Evolutionary conservation across 352 stramenopile species (phyloP).

Genomic region (Blastocystis sp.): DNA sequence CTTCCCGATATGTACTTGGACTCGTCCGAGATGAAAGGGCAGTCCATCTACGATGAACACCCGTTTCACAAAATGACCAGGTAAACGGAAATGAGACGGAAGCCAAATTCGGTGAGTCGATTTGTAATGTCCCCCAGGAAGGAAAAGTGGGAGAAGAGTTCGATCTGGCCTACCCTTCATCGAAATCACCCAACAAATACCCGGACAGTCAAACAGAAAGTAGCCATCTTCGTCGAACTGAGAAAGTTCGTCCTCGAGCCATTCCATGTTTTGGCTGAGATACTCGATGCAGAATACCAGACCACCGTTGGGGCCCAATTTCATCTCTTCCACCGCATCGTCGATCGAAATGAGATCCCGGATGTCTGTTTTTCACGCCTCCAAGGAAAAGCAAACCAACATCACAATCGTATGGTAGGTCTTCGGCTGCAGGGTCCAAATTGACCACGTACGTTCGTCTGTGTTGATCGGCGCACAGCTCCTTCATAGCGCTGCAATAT

Average conservation of each 20-base stretch:
- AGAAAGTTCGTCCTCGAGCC: slow-evolving; percentile 86
- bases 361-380: slow-evolving; percentile 74
- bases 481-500: slow-evolving; percentile 88
- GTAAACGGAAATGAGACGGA: slow-evolving; percentile 78
- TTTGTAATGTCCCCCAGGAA: slow-evolving; percentile 47
- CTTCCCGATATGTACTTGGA: slow-evolving; percentile 95
- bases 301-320: slow-evolving; percentile 93
- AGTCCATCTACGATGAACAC: slow-evolving; percentile 78
- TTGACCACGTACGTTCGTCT: slow-evolving; percentile 75
- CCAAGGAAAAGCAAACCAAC: background rate
- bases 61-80: slow-evolving; percentile 80
- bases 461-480: slow-evolving; percentile 81
- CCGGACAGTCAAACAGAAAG: slow-evolving; percentile 96
- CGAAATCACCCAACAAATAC: slow-evolving; percentile 73
- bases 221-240: slow-evolving; percentile 89
- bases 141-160: slow-evolving; percentile 83
- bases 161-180: slow-evolving; percentile 79
- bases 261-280: slow-evolving; percentile 86
- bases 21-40: slow-evolving; percentile 88
- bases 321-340: slow-evolving; percentile 92
- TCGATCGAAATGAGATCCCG: slow-evolving; percentile 90
- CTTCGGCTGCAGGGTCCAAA: slow-evolving; percentile 73
- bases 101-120: slow-evolving; percentile 73
- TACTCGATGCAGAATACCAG: slow-evolving; percentile 98
- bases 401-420: slow-evolving; percentile 71